phyloP scores from a whole-genome alignment of 1,284 basidiomycete species.

The Jaminaea rosea region DNA sequence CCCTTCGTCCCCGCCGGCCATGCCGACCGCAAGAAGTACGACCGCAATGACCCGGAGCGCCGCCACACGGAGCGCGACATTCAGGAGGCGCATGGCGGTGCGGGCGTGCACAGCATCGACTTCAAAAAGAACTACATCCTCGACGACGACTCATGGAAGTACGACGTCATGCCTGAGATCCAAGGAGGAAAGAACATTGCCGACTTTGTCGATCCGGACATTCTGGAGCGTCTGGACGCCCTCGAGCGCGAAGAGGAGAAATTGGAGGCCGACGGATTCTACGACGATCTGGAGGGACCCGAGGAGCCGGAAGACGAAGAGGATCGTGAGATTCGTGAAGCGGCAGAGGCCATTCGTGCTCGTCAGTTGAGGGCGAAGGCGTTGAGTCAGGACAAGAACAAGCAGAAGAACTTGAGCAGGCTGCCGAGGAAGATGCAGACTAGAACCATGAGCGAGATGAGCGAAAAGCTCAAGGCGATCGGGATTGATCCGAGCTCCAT shows the following conservation, averaged over 20 bases:
- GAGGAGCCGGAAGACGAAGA: constrained; percentile 77
- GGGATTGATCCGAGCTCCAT: constrained; percentile 83
- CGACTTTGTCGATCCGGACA: constrained; percentile 99
- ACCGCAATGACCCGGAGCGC: constrained; percentile 35
- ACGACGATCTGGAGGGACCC: constrained; percentile 70
- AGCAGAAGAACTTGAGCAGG: constrained; percentile 76
- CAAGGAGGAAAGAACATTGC: constrained; percentile 97
- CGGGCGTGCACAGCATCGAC: constrained; percentile 45
- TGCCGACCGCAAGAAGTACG: constrained; percentile 35
- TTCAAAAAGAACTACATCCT: constrained; percentile 73
- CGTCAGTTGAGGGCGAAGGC: constrained; percentile 63
- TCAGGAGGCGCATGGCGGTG: constrained; percentile 44
- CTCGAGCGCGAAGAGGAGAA: constrained; percentile 94
- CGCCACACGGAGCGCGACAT: constrained; percentile 39
- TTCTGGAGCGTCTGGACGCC: constrained; percentile 88
- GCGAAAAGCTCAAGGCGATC: constrained; percentile 67
- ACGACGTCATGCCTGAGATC: constrained; percentile 90
- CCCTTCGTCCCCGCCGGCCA: constrained; percentile 37
- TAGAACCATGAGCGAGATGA: constrained; percentile 78
- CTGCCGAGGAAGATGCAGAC: constrained; percentile 66
- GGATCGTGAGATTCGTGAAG: constrained; percentile 70
- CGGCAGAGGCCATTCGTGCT: constrained; percentile 58
- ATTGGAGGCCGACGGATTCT: constrained; percentile 87
- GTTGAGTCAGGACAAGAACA: constrained; percentile 74
- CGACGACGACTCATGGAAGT: constrained; percentile 86